Base-by-base conservation (phyloP, 2,329 filamentous ascomycete species). In the Escovopsis sp. region DNA sequence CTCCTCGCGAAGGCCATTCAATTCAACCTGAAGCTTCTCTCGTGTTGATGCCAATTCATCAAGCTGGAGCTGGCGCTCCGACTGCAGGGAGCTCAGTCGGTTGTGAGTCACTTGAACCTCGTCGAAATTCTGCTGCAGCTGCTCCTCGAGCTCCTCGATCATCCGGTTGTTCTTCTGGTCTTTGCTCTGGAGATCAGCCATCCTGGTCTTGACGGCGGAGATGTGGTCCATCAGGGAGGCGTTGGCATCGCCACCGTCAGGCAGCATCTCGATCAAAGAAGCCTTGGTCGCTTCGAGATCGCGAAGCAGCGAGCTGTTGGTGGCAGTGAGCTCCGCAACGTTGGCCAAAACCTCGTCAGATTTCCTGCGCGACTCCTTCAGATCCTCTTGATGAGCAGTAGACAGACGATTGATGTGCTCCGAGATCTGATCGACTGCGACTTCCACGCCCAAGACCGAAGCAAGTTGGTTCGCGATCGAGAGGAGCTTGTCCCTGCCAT, bases 91-190 rank as follows among this genome's bases (percentile, higher is more conserved):
- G 41, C 88, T 95, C 42, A 96, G 67, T 42, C 89, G 80, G 64
- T 94, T 94, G 60, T 77, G 87, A 11, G 81, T 80, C 46, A 77
- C 69, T 56, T 95, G 85, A 46, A 89, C 87, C 59, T 94, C 85
- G 56, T 98, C 91, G 62, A 87, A 98, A 64, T 91, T 95, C 58
- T 75, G 85, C 57, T 89, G 88, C 42, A 98, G 77, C 61, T 98
- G 91, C 54, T 96, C 89, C 62, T 98, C 91, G 5, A 98, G 78
- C 63, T 98, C 89, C 59, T 96, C 86, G 8, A 98, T 85, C 11
- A 98, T 70, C 19, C 86, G 79, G 36, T 85, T 83, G 61, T 91
- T 93, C 72, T 94, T 95, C 67, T 86, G 81, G 69, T 93, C 94
- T 64, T 72, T 72, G 36, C 60, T 68, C 53, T 80, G 73, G 19